phyloP scores from a whole-genome alignment of 179 eudicot genomes.

The Camellia oleifera region DNA sequence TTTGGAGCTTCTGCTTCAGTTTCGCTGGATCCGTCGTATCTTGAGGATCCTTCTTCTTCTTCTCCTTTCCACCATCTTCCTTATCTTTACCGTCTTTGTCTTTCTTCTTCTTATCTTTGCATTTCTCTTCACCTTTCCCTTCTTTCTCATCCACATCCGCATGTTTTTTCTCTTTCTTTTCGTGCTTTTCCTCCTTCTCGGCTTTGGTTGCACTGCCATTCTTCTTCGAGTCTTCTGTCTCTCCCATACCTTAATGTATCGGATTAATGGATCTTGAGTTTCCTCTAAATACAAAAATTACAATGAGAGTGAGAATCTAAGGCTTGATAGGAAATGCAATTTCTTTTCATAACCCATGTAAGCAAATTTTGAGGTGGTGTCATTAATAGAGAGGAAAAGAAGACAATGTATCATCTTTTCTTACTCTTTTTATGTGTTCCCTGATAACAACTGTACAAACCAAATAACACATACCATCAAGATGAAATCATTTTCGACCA shows the following conservation, averaged over 20 bases:
- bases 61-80: constrained; percentile 26
- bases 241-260: constrained; percentile 34
- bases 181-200: constrained; percentile 30
- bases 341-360: no score
- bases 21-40: constrained; percentile 57
- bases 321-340: no score
- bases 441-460: no score
- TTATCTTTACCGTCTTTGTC: constrained; percentile 23
- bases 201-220: constrained; percentile 26
- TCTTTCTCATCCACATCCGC: constrained; percentile 25
- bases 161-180: constrained; percentile 31
- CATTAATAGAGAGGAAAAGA: neutral
- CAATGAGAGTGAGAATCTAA: neutral
- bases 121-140: constrained; percentile 30
- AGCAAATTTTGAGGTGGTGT: no score
- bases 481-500: no score
- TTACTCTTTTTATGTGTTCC: no score
- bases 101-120: constrained; percentile 28
- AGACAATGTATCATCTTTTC: neutral
- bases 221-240: constrained; percentile 37
- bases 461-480: no score
- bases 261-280: neutral
- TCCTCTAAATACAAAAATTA: constrained; percentile 3
- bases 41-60: constrained; percentile 61
- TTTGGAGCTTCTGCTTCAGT: constrained; percentile 49